These are phyloP conservation scores for Thielaviopsis populi DNA, from an alignment of 2,329 filamentous ascomycete species.

Conservation along the genomic window DNA sequence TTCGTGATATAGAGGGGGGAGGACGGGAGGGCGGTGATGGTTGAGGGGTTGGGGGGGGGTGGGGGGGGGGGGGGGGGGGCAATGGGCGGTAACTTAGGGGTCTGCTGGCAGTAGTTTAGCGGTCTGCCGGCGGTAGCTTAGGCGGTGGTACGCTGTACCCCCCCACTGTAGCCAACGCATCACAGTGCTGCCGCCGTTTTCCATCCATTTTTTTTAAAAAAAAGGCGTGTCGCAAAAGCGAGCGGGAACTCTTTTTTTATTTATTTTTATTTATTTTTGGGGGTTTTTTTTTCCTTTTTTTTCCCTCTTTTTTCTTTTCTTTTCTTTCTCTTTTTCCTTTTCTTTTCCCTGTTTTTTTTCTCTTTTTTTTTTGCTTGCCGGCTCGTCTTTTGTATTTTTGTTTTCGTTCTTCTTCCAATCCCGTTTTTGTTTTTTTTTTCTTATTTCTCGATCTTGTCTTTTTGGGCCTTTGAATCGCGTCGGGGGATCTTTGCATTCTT, in stretches of 20 bases:
- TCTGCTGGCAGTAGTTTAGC: neutral
- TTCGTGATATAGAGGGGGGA: neutral
- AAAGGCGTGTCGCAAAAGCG: neutral
- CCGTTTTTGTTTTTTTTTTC: neutral
- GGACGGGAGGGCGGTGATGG: neutral
- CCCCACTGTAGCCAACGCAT: too few relatives aligned
- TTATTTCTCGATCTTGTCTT: neutral
- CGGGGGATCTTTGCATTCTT: slow-evolving; percentile 1
- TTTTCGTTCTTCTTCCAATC: neutral
- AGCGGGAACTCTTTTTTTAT: neutral
- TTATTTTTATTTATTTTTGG: neutral
- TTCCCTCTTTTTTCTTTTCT: neutral
- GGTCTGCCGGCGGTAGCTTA: too few relatives aligned
- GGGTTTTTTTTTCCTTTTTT: neutral
- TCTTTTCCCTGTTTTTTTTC: neutral
- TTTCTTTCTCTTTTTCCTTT: neutral
- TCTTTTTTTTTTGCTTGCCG: neutral
- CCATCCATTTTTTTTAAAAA: neutral
- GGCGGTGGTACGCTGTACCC: too few relatives aligned
- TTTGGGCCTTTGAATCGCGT: neutral
- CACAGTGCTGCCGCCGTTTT: too few relatives aligned
- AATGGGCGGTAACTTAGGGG: too few relatives aligned
- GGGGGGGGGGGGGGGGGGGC: neutral
- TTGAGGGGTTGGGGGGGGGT: neutral
- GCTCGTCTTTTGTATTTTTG: neutral